Evolutionary conservation across 139 green algal species (phyloP), one percentile per base, ranked within the genome.

Genomic region (Haematococcus lacustris): DNA sequence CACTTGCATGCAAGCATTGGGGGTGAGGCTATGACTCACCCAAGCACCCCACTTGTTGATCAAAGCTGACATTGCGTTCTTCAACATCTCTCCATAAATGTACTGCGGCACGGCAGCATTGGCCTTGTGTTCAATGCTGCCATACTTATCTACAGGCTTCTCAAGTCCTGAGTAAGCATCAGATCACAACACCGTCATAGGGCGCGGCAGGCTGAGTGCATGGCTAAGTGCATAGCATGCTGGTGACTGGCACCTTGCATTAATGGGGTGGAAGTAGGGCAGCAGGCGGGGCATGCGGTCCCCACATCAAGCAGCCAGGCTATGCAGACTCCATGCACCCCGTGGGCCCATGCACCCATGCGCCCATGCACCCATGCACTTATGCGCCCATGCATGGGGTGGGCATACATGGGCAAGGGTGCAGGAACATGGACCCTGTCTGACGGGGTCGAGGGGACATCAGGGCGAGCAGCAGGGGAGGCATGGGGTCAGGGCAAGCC

Each of bases 1-100:
- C 43, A 9, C 43, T 28, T 9, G 43, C 43, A 28, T 9, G 17
- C 43, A 53, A 53, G 43, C 9, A 53, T 53, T 17, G 43, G 9
- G 43, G 43, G 9, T 17, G 9, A 53, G 43, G 43, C 17, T 9
- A 53, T 53, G 43, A 53, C 63, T 32, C 63, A 69, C 63, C 63
- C 63, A 69, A 32, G 63, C 63, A 26, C 63, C 63, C 13, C 21
- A 69, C 13, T 51, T 50, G 34, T 6, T 13, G 21, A 69, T 69
- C 5, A 50, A 40, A n/a, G 73, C 76, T 61, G 73, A 60, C 63
- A 80, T 66, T 3, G 78, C 51, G 73, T 83, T 83, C 47, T 83
- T 83, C 33, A 83, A 65, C 9, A 83, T 66, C 50, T 83, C 78
- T 5, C 38, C 60, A 3, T 78, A 62, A 25, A 80, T 53, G 60